Base-by-base conservation (phyloP, 257 asterid species). In the Echium plantagineum region DNA sequence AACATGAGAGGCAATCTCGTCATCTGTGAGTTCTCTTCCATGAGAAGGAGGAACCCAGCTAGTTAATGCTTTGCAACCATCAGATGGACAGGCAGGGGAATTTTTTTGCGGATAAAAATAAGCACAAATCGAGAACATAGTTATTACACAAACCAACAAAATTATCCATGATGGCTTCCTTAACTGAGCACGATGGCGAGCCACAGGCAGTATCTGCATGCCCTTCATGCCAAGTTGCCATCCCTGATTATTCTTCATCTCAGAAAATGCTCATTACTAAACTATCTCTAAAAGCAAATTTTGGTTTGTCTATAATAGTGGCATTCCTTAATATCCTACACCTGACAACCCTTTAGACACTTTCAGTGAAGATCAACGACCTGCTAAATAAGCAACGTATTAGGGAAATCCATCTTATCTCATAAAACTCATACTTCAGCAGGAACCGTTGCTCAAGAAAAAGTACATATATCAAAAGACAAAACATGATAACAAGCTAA, bases 111-210 rank as follows among this genome's bases (percentile, higher is more conserved):
- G 97, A 78, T 86, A 89, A 49, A 89, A 78, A 68, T 93, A 89
- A 55, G 95, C 97, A 63, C 86, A 89, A 56, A 93, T 77, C 60
- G 89, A 77, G 82, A 89, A 86, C 82, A 93, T 72, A 72, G 94
- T 76, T 61, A 93, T 91, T 72, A 93, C 70, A 46, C 91, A 84
- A 70, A 93, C 85, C 95, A 93, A 71, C 47, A 86, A 72, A 21
- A 93, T 81, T 63, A 93, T 89, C 99, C 99, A 89, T 24, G 86
- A 89, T 59, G 97, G 99, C 81, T 89, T 93, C 81, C 75, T 86
- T 62, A 81, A 65, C 55, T 85, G 97, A 70, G 81, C 68, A n/a
- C 95, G 96, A 65, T 86, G 95, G 71, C 97, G 97, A 75, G 89
- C 74, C 77, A 64, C 83, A 54, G 83, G 90, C 84, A 83, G 63